Base-by-base conservation (phyloP, 2,329 filamentous ascomycete species). In the Conoideocrella luteorostrata region DNA sequence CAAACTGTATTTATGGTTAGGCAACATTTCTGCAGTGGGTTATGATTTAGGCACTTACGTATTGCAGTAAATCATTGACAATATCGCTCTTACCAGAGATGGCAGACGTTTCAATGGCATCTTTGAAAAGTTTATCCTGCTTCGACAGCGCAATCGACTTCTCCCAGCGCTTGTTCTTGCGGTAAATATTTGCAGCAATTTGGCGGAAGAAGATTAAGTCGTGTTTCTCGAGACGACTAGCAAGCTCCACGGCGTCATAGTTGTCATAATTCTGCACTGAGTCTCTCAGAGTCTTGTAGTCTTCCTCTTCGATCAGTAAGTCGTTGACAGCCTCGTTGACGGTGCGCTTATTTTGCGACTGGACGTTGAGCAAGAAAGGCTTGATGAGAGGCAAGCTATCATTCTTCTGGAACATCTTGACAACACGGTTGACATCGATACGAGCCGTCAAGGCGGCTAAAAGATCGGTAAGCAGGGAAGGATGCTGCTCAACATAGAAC, bases 141-240 rank as follows among this genome's bases (percentile, higher is more conserved):
- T 98, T 98, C 13, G 91, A 97, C 37, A 98, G 74, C 26, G 88
- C 81, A 65, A 98, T 98, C 4, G 90, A 96, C 73, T 97, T 97
- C 72, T 97, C 91, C 94, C 94, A 98, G 51, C 93, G 82, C 84
- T 97, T 97, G 76, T 95, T 97, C 79, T 97, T 98, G 65, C 94
- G 89, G 74, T 97, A 98, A 67, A 98, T 98, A 69, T 78, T 95
- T 53, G 94, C 89, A 4, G 93, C 93, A 60, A 98, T 95, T 68
- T 98, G 93, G 60, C 93, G 85, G 85, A 98, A 98, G 77, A 98
- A 98, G 52, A 98, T 90, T 39, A 98, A 73, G 45, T 98, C 93
- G 61, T 98, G 94, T 72, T 93, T 93, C 78, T 98, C 94, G 10
- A 98, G 76, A 44, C 93, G 86, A 62, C 86, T 79, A 2, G 93